Evolutionary conservation across 306 rosid species (phyloP).

Genomic region (Castanea sativa): DNA sequence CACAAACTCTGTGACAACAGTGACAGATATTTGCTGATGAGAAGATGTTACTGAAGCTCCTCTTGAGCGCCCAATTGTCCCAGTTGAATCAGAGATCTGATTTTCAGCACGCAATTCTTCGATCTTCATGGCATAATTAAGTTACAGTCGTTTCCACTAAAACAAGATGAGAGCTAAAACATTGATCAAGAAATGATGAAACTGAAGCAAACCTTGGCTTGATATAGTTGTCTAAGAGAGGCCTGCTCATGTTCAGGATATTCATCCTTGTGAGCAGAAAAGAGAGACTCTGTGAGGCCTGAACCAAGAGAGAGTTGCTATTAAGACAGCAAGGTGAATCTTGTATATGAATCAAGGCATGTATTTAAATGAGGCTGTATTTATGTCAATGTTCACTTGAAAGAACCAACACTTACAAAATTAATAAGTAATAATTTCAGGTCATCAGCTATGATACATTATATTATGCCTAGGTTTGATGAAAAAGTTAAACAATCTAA

Average conservation of each 20-base stretch:
- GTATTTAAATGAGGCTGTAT: not conserved
- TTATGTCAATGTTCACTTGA: not conserved
- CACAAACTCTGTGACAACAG: conserved; percentile 96
- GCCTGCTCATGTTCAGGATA: conserved; percentile 96
- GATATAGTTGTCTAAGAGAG: conserved; percentile 83
- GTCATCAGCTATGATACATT: not conserved
- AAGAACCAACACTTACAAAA: not conserved
- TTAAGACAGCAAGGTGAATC: conserved; percentile 17
- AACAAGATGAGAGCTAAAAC: conserved; percentile 20
- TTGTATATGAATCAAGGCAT: conserved; percentile 1
- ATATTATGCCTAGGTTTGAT: not conserved
- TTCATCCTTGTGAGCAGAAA: conserved; percentile 92
- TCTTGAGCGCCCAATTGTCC: conserved; percentile 88
- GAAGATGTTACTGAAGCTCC: conserved; percentile 77
- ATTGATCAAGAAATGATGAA: conserved; percentile 3
- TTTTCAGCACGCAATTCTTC: conserved; percentile 86
- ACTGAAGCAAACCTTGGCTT: conserved; percentile 67
- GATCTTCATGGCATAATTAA: conserved; percentile 49
- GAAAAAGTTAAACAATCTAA: too few species aligned
- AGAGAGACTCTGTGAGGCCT: conserved; percentile 95
- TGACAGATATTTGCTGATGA: conserved; percentile 94
- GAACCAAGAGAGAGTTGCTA: conserved; percentile 29
- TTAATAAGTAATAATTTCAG: not conserved
- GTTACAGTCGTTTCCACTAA: conserved; percentile 19
- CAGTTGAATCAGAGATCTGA: conserved; percentile 76